Evolutionary conservation across 2,329 filamentous ascomycete genomes (phyloP).

Genomic region (Parascedosporium putredinis): DNA sequence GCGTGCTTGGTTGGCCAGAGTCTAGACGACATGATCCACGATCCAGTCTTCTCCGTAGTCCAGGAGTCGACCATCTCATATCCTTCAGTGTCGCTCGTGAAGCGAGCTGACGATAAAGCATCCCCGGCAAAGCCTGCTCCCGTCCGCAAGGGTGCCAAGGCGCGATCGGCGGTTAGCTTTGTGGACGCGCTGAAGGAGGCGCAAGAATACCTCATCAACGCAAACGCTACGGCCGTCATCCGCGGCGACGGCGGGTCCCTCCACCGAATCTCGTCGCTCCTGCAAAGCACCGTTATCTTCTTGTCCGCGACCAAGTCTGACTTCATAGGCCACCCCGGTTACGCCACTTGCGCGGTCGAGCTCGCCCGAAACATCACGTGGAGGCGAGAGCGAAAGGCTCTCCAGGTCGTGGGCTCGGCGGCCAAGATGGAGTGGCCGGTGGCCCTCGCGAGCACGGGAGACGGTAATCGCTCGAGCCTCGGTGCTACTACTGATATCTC

Average conservation of each 20-base stretch:
- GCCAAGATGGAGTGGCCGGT: constrained; percentile 14
- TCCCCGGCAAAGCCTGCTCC: constrained; percentile 26
- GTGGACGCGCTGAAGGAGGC: constrained; percentile 52
- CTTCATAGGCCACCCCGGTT: constrained; percentile 37
- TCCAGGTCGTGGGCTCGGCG: constrained; percentile 31
- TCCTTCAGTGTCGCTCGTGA: constrained; percentile 49
- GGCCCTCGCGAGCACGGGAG: constrained; percentile 2
- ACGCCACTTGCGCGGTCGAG: constrained; percentile 56
- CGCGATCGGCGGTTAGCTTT: constrained; percentile 30
- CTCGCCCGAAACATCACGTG: constrained; percentile 60
- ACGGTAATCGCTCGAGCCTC: constrained; percentile 30
- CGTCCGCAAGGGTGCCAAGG: constrained; percentile 21
- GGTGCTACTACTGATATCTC: constrained; percentile 40
- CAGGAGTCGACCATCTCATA: constrained; percentile 89
- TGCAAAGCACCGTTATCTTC: constrained; percentile 56
- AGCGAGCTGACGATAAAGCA: constrained; percentile 24
- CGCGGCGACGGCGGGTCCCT: constrained; percentile 48
- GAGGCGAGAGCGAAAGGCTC: constrained; percentile 51
- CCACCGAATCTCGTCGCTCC: constrained; percentile 50
- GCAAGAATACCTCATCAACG: constrained; percentile 53
- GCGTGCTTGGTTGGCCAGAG: constrained; percentile 59
- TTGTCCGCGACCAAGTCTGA: constrained; percentile 50
- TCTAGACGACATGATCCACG: constrained; percentile 60
- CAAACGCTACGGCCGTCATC: constrained; percentile 46
- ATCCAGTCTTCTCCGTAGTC: constrained; percentile 80